These are phyloP conservation scores for Trichodelitschia bisporula DNA, from an alignment of 495 filamentous ascomycete genomes.

Conservation along the genomic window DNA sequence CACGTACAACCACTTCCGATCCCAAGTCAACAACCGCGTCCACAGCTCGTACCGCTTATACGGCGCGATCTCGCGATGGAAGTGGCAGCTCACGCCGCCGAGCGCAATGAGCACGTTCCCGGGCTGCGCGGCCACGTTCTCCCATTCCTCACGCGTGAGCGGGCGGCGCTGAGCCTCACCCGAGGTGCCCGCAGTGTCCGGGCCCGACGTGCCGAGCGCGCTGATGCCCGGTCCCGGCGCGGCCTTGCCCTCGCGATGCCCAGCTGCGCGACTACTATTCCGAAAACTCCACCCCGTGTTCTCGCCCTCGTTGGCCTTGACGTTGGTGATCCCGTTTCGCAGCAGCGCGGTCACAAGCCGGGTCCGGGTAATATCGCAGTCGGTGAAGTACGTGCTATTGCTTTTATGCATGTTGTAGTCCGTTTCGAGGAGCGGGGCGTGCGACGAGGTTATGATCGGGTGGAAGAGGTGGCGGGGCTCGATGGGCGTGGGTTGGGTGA, in stretches of 20 bases:
- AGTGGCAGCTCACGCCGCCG: slow-evolving; percentile 38
- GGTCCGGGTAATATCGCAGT: slow-evolving; percentile 44
- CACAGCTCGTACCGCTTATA: slow-evolving; percentile 41
- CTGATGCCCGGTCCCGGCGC: slow-evolving; percentile 15
- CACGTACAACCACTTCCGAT: slow-evolving; percentile 65
- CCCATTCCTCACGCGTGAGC: no score
- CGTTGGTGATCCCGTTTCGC: slow-evolving; percentile 26
- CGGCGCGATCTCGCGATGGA: slow-evolving; percentile 43
- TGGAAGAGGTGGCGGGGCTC: slow-evolving; percentile 30
- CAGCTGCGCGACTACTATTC: not conserved
- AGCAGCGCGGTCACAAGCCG: slow-evolving; percentile 34
- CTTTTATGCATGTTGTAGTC: slow-evolving; percentile 72
- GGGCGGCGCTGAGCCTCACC: no score
- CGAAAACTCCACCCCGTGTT: no score
- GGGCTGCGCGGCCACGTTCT: not conserved
- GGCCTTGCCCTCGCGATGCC: not conserved
- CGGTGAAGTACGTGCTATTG: slow-evolving; percentile 53
- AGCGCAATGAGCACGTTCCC: slow-evolving; percentile 32
- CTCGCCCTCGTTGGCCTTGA: slow-evolving; percentile 1
- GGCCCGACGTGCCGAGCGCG: slow-evolving; percentile 7
- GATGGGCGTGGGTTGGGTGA: slow-evolving; percentile 22
- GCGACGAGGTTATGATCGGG: slow-evolving; percentile 32
- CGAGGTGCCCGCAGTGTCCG: not conserved
- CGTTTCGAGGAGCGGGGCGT: slow-evolving; percentile 37
- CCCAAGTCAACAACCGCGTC: slow-evolving; percentile 44